Base-by-base conservation (phyloP, 768 basidiomycete genomes). In the Lentinula guzmanii region DNA sequence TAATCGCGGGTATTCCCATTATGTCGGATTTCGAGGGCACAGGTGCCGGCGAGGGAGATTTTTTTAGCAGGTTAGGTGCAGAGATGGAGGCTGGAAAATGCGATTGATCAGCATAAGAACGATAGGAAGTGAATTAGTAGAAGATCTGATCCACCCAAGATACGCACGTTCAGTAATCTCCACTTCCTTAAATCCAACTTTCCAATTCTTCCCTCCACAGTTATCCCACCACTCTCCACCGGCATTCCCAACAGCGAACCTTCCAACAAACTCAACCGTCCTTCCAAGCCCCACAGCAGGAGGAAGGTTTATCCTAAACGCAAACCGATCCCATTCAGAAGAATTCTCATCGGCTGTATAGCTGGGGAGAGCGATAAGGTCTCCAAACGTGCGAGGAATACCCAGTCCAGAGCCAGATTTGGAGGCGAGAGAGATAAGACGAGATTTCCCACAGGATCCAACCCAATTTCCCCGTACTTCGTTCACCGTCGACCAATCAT, bases 191-290 rank as follows among this genome's bases (percentile, higher is more conserved):
- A 98, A 98, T 28, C 74, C 79, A 60, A 97, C 75, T 28, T 81
- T 77, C 76, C 95, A 98, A 71, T 98, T 95, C 64, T 70, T 65
- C 0, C 86, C 87, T 2, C 66, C 74, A 67, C 96, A 96, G 70
- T 94, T 95, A 75, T 98, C 96, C 96, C 96, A 98, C 82, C 89
- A 90, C 75, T 98, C 95, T 1, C 83, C 83, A 18, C 59, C 59
- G 18, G 48, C 37, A 56, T 42, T 43, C n/a, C 55, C 55, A 33
- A 55, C 62, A 24, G n/a, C 33, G 45, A 42, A 63, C 58, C 52
- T 21, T 5, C 52, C 81, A 58, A 84, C 88, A 13, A 91, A 75
- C 79, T 56, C 55, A 39, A 56, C 41, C 9, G 43, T 13, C 13
- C 55, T 41, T 24, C 41, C 41, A 11, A 41, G 41, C 13, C 55